Conservation (phyloP, 345 rosid genomes). For the Brassica incana region DNA sequence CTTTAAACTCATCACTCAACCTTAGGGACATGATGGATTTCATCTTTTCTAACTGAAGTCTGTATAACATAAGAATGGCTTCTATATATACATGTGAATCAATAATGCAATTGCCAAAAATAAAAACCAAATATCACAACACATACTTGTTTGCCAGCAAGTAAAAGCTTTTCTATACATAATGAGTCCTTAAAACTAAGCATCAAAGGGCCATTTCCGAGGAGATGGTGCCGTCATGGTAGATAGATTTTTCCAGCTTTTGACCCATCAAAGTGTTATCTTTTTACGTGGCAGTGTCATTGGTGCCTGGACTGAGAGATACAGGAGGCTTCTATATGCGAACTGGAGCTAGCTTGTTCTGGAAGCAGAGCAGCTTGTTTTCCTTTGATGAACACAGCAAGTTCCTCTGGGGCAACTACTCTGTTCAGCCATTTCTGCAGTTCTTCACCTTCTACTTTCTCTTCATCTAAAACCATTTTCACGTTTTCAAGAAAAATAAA, state of each 20-base stretch:
- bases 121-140: slow-evolving; percentile 20
- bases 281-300: slow-evolving; percentile 1
- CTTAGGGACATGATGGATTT: not conserved
- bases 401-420: slow-evolving; percentile 82
- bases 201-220: slow-evolving; percentile 1
- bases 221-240: slow-evolving; percentile 5
- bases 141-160: slow-evolving; percentile 22
- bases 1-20: not conserved
- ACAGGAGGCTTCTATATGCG: not conserved
- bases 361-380: slow-evolving; percentile 60
- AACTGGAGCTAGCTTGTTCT: slow-evolving; percentile 42
- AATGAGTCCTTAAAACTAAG: slow-evolving; percentile 3
- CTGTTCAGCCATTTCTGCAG: slow-evolving; percentile 75
- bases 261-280: slow-evolving; percentile 1
- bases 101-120: slow-evolving; percentile 20
- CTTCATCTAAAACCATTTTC: slow-evolving; percentile 53
- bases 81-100: slow-evolving; percentile 20
- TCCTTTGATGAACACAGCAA: slow-evolving; percentile 56
- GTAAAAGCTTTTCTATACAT: slow-evolving; percentile 18
- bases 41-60: slow-evolving; percentile 4
- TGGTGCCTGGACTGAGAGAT: slow-evolving; percentile 10
- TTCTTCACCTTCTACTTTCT: slow-evolving; percentile 95
- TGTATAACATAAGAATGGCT: slow-evolving; percentile 9
- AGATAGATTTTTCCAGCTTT: not conserved
- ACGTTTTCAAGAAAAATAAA: slow-evolving; percentile 5